Base-by-base conservation (phyloP, 2,329 filamentous ascomycete species). In the Pseudocercospora vitis region DNA sequence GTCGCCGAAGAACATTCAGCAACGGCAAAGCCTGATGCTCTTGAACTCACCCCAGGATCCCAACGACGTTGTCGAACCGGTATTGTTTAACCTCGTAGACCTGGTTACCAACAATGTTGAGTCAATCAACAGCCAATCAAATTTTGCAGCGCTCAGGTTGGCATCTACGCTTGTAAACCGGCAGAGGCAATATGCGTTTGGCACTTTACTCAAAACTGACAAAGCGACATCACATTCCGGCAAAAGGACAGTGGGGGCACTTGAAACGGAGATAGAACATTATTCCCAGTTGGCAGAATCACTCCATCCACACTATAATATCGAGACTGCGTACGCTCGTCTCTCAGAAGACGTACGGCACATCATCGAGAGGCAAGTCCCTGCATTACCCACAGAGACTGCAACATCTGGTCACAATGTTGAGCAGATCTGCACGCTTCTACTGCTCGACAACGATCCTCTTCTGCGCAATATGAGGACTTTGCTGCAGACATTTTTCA, bases 21-120 rank as follows among this genome's bases (percentile, higher is more conserved):
- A 91, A 65, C 84, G 91, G 52, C 95, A 92, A 71, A 96, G 92
- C 0, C 81, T 97, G 71, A 88, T 96, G 70, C 81, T 96, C 2
- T 82, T 95, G 11, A 89, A 84, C 28, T 86, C 90, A 72, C 83
- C 91, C 69, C 85, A 88, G 2, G 80, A 88, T 50, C 86, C 88
- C 58, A 83, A 87, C 2, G 88, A 94, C 51, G 78, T 82, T 11
- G 81, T 88, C 7, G 94, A 91, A 1, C 94, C 94, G 0, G 81
- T 90, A 11, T 78, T 99, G 0, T 99, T 96, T 76, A 97, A 95
- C 67, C 76, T 99, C 7, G 89, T 95, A 19, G 94, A 99, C 72
- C 80, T 99, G 9, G 86, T 96, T 24, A 78, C 95, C 2, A 88
- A 91, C 29, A 95, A 91, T 65, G 77, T 96, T 21, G 81, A 85